Percentiles rank a stretch among this genome's conserved stretches.
These are phyloP conservation scores for Cladophialophora psammophila DNA, from an alignment of 2,329 filamentous ascomycete genomes.

Conservation along the genomic window DNA sequence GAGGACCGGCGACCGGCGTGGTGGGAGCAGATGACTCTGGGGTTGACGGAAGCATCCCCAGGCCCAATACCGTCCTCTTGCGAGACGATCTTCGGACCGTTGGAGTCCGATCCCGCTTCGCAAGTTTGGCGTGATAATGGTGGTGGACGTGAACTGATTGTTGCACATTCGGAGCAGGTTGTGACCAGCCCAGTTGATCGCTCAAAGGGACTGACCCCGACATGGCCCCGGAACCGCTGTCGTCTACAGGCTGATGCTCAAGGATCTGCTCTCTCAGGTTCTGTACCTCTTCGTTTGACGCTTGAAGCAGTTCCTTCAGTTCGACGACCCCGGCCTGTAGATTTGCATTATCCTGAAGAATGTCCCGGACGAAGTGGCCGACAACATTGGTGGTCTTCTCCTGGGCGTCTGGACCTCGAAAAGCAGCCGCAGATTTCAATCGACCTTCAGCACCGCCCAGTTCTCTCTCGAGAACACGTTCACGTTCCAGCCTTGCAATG, in stretches of 20 bases:
- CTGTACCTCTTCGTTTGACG: conserved; percentile 93
- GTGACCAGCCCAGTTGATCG: conserved; percentile 71
- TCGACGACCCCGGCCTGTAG: conserved; percentile 91
- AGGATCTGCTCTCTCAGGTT: conserved; percentile 80
- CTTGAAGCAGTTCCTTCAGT: conserved; percentile 85
- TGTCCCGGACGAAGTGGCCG: conserved; percentile 95
- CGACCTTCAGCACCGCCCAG: conserved; percentile 79
- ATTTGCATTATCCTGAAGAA: conserved; percentile 93
- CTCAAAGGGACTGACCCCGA: conserved; percentile 57
- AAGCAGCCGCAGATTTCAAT: conserved; percentile 79
- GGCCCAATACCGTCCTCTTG: conserved; percentile 38
- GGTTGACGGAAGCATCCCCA: conserved; percentile 28
- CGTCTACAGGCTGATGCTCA: conserved; percentile 73
- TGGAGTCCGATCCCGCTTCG: conserved; percentile 65
- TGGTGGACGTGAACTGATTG: conserved; percentile 92
- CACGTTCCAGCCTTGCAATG: conserved; percentile 80
- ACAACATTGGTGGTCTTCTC: conserved; percentile 76
- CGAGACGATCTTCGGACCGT: conserved; percentile 51
- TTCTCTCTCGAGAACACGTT: conserved; percentile 81
- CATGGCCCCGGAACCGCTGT: conserved; percentile 32
- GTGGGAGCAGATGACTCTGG: conserved; percentile 44
- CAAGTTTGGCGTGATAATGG: conserved; percentile 75
- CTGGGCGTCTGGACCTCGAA: conserved; percentile 32
- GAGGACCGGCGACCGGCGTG: conserved; percentile 45
- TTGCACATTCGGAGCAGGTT: conserved; percentile 56